A percentile compares a stretch with the other conserved stretches of the same genome.
These are phyloP conservation scores for Ogataea dorogensis DNA, from an alignment of 805 yeast species.

Conservation along the genomic window DNA sequence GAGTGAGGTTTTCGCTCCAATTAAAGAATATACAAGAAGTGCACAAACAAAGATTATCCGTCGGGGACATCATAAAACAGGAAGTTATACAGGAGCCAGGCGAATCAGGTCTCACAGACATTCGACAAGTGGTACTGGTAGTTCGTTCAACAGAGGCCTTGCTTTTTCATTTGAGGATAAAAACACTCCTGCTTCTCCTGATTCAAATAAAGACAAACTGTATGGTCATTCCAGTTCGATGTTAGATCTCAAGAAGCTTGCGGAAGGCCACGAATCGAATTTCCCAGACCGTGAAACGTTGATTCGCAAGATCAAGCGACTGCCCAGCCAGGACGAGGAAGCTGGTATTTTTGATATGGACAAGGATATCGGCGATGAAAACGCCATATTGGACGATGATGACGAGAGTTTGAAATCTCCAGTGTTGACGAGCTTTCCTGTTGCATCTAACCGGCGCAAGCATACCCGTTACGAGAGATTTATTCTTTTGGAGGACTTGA, in stretches of 20 bases:
- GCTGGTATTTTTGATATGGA: slow-evolving; percentile 12
- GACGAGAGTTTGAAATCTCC: slow-evolving; percentile 10
- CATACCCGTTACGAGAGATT: slow-evolving; percentile 70
- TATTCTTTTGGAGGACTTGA: slow-evolving; percentile 85
- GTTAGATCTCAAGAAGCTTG: slow-evolving; percentile 23
- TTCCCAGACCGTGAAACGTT: slow-evolving; percentile 31
- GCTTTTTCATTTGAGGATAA: slow-evolving; percentile 5
- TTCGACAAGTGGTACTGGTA: slow-evolving; percentile 27
- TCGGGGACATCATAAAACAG: slow-evolving; percentile 15
- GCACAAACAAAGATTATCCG: slow-evolving; percentile 19
- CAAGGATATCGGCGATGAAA: slow-evolving; percentile 11
- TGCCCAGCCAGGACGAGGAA: slow-evolving; percentile 4
- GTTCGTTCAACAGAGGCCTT: slow-evolving; percentile 11
- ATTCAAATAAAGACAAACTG: neutral
- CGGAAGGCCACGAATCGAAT: slow-evolving; percentile 11
- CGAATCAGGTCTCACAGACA: slow-evolving; percentile 25
- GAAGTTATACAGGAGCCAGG: slow-evolving; percentile 11
- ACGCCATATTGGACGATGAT: slow-evolving; percentile 19
- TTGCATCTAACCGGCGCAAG: slow-evolving; percentile 16
- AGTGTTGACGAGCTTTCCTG: slow-evolving; percentile 2
- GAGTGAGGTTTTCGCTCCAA: slow-evolving; percentile 68
- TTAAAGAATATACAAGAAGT: slow-evolving; percentile 32
- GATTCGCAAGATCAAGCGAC: slow-evolving; percentile 39
- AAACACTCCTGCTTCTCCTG: neutral
- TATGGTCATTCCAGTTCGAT: slow-evolving; percentile 22